Base-by-base conservation (phyloP, 2,329 filamentous ascomycete genomes). In the Penicillium sp. region DNA sequence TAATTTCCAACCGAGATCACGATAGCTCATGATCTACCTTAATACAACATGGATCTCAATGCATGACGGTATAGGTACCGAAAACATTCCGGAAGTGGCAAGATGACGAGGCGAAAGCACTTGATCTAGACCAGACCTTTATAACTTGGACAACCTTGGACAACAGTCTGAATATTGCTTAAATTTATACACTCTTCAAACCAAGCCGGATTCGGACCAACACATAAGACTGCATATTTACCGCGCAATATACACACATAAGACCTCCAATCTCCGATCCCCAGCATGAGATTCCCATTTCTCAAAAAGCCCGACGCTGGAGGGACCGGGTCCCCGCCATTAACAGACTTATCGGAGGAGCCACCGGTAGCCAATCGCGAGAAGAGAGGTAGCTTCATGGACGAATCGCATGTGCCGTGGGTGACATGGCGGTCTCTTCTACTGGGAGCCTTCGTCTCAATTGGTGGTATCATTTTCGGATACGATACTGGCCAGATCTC, bases 401-500 rank as follows among this genome's bases (percentile, higher is more conserved):
- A 70, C n/a, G 68, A 74, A 45, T 65, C 63, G 0, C 60, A 44
- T 1, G 56, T 73, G 2, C 71, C 71, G 14, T 61, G 62, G 36
- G 56, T 77, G 13, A 77, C 75, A 14, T 65, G 68, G 61, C 67
- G 70, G 10, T 71, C 74, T 2, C 60, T 73, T 27, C 44, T 67
- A 23, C 71, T 78, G 64, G 74, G 72, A 5, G 61, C 74, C 2
- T 71, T 77, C 52, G 73, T 76, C n/a, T 78, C 75, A 0, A 77
- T 78, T 65, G 75, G 76, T 30, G 76, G 76, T 48, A 68, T 78
- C 16, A 72, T 77, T 18, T 76, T 75, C 46, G 73, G 74, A 14
- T 76, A 75, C 48, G 73, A 77, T 46, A 76, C 76, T 14, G 73
- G 76, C 56, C 75, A 78, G 59, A 78, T 78, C 50, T 74, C 70